Evolutionary conservation across 2,329 filamentous ascomycete species (phyloP).

Genomic region (Fusarium sp.): DNA sequence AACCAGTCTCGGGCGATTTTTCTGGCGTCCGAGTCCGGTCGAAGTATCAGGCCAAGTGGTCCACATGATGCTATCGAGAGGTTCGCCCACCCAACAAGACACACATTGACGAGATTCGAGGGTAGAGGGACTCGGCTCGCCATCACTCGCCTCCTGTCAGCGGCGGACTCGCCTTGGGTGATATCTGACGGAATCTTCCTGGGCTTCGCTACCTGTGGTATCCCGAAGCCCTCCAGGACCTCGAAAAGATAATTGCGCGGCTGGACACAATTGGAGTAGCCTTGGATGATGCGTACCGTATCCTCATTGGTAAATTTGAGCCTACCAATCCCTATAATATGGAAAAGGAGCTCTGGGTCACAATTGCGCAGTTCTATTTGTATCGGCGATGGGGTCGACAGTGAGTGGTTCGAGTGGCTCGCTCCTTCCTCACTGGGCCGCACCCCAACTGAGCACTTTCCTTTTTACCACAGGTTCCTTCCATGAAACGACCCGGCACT

Average conservation of each 20-base stretch:
- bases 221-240: neutral
- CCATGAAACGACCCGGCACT: neutral
- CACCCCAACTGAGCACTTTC: neutral
- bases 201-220: neutral
- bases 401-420: no score
- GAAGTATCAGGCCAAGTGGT: neutral
- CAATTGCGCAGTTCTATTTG: no score
- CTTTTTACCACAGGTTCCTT: neutral
- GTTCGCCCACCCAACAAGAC: neutral
- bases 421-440: no score
- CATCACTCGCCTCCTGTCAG: neutral
- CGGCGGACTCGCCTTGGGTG: neutral
- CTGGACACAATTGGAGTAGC: neutral
- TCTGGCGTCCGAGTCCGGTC: neutral
- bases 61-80: neutral
- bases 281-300: neutral
- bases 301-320: neutral
- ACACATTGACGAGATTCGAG: neutral
- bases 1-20: neutral
- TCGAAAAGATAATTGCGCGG: neutral
- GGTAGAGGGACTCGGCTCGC: neutral
- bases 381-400: no score
- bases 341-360: no score
- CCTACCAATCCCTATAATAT: no score
- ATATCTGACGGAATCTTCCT: neutral